Base-by-base conservation (phyloP, 2,329 filamentous ascomycete genomes). In the Ophiostoma tasmaniense region DNA sequence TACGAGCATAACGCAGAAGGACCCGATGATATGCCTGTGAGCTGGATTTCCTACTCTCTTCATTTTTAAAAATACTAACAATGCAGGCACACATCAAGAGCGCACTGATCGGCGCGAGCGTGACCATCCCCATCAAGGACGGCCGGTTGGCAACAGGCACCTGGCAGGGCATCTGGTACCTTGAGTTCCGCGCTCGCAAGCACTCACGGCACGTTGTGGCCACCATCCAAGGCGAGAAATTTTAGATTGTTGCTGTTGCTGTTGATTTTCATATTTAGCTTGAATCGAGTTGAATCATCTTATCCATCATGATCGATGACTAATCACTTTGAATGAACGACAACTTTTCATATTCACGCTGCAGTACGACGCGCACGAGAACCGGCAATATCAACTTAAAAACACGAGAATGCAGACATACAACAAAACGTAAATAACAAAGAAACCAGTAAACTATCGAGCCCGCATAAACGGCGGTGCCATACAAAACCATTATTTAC, bases 161-260 rank as follows among this genome's bases (percentile, higher is more conserved):
- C 3, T 94, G 91, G 91, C 91, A 95, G 75, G 87, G 95, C 0
- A 94, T 98, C 70, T 98, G 92, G 91, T 96, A 96, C 78, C 81
- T 97, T 73, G 95, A 98, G 79, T 98, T 98, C 77, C 85, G 94
- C 69, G 85, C 83, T 11, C 82, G 82, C 73, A 92, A 87, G 79
- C 93, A 97, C 79, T 83, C 87, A 72, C 86, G 95, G 75, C 90
- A 88, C 77, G 86, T 98, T 14, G 89, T 99, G 71, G 94, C 94
- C 68, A 98, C 95, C 1, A 96, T 98, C 71, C 93, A 98, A 79
- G 95, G 94, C 61, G 91, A 97, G 81, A 88, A 88, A 77, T 65
- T 68, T 4, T 71, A 66, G 59, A 55, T 55, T 3, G n/a, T 25
- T 22, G n/a, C 6, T 55, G 3, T 28, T 55, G 2, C 3, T 14